Evolutionary conservation across 441 rosid genomes (phyloP).

Genomic region (Sinapis alba): DNA sequence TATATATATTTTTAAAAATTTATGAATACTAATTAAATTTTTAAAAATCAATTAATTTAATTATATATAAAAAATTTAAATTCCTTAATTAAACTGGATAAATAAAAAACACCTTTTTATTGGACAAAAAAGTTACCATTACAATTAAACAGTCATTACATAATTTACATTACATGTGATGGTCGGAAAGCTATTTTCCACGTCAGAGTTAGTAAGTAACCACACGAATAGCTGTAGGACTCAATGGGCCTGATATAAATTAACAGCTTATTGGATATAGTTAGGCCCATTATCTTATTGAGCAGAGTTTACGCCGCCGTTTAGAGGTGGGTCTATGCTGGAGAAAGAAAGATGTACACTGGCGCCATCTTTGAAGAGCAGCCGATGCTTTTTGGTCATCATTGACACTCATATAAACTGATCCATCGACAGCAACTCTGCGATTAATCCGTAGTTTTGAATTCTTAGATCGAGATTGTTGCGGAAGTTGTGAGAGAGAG

Average conservation of each 20-base stretch:
- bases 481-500: not conserved
- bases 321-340: not conserved
- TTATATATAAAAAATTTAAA: too few relatives aligned
- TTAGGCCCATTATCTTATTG: not conserved
- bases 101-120: too few relatives aligned
- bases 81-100: too few relatives aligned
- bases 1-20: too few relatives aligned
- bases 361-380: conserved; percentile 38
- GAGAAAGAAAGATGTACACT: not conserved
- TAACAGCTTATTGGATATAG: not conserved
- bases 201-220: not conserved
- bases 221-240: not conserved
- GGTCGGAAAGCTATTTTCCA: conserved; percentile 9
- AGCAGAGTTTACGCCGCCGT: not conserved
- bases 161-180: not conserved
- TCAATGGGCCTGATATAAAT: conserved; percentile 10
- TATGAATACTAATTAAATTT: too few relatives aligned
- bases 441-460: not conserved
- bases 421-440: not conserved
- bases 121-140: too few relatives aligned
- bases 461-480: conserved; percentile 9
- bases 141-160: too few relatives aligned
- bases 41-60: too few relatives aligned
- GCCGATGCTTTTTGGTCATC: not conserved
- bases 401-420: conserved; percentile 1